Evolutionary conservation across 768 basidiomycete species (phyloP), one percentile per base, ranked within the genome.

Genomic region (Hygrophorus pudorinus): DNA sequence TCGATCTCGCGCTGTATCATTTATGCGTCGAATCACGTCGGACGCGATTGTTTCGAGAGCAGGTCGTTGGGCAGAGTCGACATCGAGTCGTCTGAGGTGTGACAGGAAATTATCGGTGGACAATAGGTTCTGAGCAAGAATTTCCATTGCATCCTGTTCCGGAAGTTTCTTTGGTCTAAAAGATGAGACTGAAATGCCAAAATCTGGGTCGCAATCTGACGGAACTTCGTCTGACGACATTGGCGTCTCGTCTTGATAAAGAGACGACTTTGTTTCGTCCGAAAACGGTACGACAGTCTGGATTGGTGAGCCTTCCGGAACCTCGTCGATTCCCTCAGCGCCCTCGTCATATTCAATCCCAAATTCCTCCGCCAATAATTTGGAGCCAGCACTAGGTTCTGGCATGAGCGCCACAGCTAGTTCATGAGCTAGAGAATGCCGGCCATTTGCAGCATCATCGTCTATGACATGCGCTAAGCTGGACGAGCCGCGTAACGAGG

Each of bases 261-360:
- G 48, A 32, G 53, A 51, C 34, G 54, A 57, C 33, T 56, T 53
- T 41, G 73, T 49, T 48, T 74, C 70, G 42, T 68, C 68, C 8
- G 70, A 68, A 46, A 77, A 68, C 8, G 54, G 52, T 65, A 61
- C 5, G 60, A 50, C 14, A 58, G 59, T 20, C 46, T 63, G 59
- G 42, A 61, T 53, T 51, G 57, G 41, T 54, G 51, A 13, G 6
- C 18, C 17, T 46, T 39, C 6, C 56, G 24, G 24, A 24, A 24
- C 59, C 45, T 75, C 76, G 56, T 85, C 87, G 45, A 83, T 85
- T 31, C 83, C 85, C 62, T 88, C 85, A 21, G 83, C 84, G 36
- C 84, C 86, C 57, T 88, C 85, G 49, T 90, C 88, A 51, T 85
- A 89, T 56, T 90, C 88, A 49, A 91, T 81, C 8, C 88, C 88